phyloP scores from a whole-genome alignment of 2,329 filamentous ascomycete genomes.

The Colletotrichum abscissum region DNA sequence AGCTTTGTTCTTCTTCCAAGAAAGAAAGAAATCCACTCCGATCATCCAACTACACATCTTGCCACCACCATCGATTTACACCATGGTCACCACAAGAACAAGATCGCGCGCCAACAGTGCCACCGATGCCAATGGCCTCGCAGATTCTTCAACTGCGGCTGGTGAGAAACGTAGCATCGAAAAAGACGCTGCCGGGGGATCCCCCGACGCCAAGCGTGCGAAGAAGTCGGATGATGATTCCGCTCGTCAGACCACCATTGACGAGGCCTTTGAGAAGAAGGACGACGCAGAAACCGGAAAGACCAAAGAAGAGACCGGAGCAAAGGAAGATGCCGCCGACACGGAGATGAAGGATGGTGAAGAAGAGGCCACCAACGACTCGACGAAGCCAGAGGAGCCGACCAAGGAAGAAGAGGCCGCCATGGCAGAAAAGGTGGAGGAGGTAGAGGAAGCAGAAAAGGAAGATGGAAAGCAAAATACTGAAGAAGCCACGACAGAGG shows the following conservation, averaged over 20 bases:
- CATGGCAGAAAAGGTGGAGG: background rate
- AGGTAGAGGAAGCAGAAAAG: background rate
- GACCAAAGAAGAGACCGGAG: background rate
- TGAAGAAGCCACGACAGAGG: background rate
- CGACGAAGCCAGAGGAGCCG: background rate
- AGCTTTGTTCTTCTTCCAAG: background rate
- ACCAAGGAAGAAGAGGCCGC: slow-evolving; percentile 12
- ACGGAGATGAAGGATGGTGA: slow-evolving; percentile 25
- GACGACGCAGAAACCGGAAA: background rate
- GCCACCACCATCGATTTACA: background rate
- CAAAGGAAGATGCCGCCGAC: background rate
- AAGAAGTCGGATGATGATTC: slow-evolving; percentile 25
- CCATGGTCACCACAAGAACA: slow-evolving; percentile 25
- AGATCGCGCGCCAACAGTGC: slow-evolving; percentile 14
- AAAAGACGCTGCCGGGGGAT: background rate
- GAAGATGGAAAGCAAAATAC: background rate
- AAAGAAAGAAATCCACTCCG: background rate
- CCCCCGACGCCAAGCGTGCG: slow-evolving; percentile 30
- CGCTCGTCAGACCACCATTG: slow-evolving; percentile 24
- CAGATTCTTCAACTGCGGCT: background rate
- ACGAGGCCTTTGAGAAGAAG: slow-evolving; percentile 26
- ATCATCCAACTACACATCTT: background rate
- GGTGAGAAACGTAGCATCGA: slow-evolving; percentile 34
- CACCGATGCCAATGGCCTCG: slow-evolving; percentile 1
- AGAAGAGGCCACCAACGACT: background rate